A percentile compares a stretch with the other conserved stretches of the same genome.
phyloP scores from a whole-genome alignment of 805 yeast species.

The Candida andamanensis region DNA sequence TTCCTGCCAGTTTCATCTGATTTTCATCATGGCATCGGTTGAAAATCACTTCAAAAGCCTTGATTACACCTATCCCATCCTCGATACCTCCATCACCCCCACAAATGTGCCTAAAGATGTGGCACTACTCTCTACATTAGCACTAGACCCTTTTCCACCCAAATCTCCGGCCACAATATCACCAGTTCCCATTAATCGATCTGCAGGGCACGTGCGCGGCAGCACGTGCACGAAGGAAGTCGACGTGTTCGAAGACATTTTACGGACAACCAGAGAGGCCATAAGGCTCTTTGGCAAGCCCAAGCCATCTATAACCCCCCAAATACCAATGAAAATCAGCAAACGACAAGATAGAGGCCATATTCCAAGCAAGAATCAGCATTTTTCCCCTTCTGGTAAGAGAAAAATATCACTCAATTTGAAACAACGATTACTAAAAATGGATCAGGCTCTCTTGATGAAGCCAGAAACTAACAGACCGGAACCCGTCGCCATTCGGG shows the following conservation, averaged over 20 bases:
- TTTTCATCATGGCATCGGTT: too few species aligned
- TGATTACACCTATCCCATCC: conserved; percentile 12
- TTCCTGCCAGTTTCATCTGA: too few species aligned
- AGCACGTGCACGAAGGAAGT: too few species aligned
- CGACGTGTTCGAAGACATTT: too few species aligned
- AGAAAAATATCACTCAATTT: conserved; percentile 9
- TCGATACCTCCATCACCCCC: conserved; percentile 7
- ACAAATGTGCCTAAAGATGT: conserved; percentile 13
- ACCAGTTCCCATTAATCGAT: too few species aligned
- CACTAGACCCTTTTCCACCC: conserved; percentile 11
- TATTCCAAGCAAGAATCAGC: conserved; percentile 23
- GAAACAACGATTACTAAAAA: conserved; percentile 11
- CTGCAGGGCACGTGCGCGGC: too few species aligned
- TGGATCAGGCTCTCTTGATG: conserved; percentile 13
- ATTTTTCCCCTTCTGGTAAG: conserved; percentile 23
- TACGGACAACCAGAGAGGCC: too few species aligned
- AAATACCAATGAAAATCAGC: too few species aligned
- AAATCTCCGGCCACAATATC: too few species aligned
- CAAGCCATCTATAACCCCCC: too few species aligned
- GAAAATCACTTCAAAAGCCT: conserved; percentile 9
- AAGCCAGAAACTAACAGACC: conserved; percentile 2
- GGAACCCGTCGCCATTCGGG: conserved; percentile 4
- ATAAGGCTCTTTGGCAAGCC: too few species aligned
- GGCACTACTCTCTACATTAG: conserved; percentile 15
- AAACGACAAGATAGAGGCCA: too few species aligned